These are phyloP conservation scores for Fusarium agapanthi DNA, from an alignment of 2,329 filamentous ascomycete genomes.

Conservation along the genomic window DNA sequence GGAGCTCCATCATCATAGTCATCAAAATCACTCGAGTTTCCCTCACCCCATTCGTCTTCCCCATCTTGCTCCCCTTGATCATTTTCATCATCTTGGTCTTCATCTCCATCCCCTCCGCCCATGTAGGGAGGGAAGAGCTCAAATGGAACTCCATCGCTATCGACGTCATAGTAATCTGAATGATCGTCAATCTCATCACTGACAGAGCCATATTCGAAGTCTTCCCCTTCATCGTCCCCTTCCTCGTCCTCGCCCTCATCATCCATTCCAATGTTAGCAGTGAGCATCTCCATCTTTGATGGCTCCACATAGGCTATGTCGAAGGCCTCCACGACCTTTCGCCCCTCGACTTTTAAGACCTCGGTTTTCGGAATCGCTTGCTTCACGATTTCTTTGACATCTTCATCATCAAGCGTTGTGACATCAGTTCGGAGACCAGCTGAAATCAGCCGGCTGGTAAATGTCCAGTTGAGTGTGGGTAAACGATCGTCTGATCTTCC, in stretches of 20 bases:
- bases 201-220: conserved; percentile 24
- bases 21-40: conserved; percentile 26
- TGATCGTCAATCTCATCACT: conserved; percentile 30
- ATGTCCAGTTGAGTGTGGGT: conserved; percentile 40
- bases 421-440: conserved; percentile 41
- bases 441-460: conserved; percentile 33
- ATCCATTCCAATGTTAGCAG: background rate
- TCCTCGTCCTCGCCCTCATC: conserved; percentile 1
- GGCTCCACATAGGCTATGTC: conserved; percentile 39
- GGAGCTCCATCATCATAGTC: conserved; percentile 34
- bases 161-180: conserved; percentile 17
- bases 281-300: background rate
- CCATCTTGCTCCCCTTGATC: conserved; percentile 10
- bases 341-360: conserved; percentile 30
- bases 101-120: conserved; percentile 17
- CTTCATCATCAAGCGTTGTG: conserved; percentile 26
- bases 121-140: conserved; percentile 12
- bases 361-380: conserved; percentile 33
- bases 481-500: conserved; percentile 1
- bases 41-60: conserved; percentile 12
- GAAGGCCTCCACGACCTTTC: conserved; percentile 37
- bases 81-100: conserved; percentile 13
- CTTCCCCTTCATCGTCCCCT: conserved; percentile 7
- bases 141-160: conserved; percentile 14
- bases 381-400: conserved; percentile 35